Evolutionary conservation across 1,139 yeast genomes (phyloP).

Genomic region (Saccharomyces pastorianus): DNA sequence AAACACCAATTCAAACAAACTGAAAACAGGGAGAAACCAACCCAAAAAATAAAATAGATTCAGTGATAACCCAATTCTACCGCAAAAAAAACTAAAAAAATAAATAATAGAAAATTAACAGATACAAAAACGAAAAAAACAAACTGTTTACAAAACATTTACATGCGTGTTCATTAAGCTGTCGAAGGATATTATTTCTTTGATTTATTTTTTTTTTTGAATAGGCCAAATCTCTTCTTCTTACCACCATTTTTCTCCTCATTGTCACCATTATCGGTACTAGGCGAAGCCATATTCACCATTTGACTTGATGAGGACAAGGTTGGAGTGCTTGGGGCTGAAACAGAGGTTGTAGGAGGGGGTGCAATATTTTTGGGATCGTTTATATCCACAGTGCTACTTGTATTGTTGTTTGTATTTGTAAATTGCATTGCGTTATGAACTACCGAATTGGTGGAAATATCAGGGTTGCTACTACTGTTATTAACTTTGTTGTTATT

Average conservation of each 20-base stretch:
- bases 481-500: background rate
- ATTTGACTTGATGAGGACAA: background rate
- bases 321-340: slow-evolving; percentile 4
- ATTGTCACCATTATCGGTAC: background rate
- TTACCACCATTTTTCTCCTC: slow-evolving; percentile 14
- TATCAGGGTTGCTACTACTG: slow-evolving; percentile 13
- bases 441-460: slow-evolving; percentile 22
- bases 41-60: background rate
- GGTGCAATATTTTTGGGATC: slow-evolving; percentile 1
- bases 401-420: background rate
- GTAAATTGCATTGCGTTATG: slow-evolving; percentile 16
- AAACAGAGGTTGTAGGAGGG: background rate
- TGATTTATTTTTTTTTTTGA: slow-evolving; percentile 23
- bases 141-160: background rate
- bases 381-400: slow-evolving; percentile 1
- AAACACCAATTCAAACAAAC: background rate
- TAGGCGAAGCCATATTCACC: background rate
- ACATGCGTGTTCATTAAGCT: background rate
- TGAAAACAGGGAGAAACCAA: background rate
- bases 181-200: slow-evolving; percentile 7
- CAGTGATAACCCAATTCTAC: background rate
- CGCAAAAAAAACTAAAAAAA: background rate
- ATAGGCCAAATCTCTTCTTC: slow-evolving; percentile 26
- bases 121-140: background rate
- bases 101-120: background rate